Base-by-base conservation (phyloP, 2,329 filamentous ascomycete genomes). In the Alternaria solani region DNA sequence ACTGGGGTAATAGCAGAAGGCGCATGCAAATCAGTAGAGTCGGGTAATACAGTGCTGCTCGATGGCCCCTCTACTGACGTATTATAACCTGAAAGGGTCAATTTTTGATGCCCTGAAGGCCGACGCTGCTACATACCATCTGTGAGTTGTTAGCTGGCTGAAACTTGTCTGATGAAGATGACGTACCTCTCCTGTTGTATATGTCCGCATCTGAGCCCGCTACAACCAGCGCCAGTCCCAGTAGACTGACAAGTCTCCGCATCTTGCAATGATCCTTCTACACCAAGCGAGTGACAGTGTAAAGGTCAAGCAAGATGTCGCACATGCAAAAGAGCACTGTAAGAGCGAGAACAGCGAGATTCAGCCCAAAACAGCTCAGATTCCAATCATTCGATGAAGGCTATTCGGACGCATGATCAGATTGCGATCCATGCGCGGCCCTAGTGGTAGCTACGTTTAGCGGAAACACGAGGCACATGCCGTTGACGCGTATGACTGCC, bases 361-460 rank as follows among this genome's bases (percentile, higher is more conserved):
- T 55, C 51, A 48, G 55, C 44, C 42, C 54, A 49, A 51, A 38
- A 41, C 26, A 30, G 59, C 42, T 48, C 32, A 38, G 38, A 57
- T 51, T 55, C 42, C 39, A 61, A 49, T 23, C 46, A 38, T 49
- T 49, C 43, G 48, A 65, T 55, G 36, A 52, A 60, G 46, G 55
- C 34, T 46, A 56, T 38, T 55, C 26, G 18, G 25, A 47, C 51
- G 51, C 49, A 58, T 57, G 51, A 57, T 59, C 61, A 70, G 70
- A n/a, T 59, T 48, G 57, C 62, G 64, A 66, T 61, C 71, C 70
- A 66, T 73, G 70, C 67, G 63, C 59, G 51, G 65, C 59, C 44
- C 56, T 58, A 43, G 34, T 61, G 57, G 62, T 62, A 59, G 61
- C 16, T n/a, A 55, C 41, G 52, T 41, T 47, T 70, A 58, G 55